Percentiles rank a stretch among this genome's conserved stretches.
Conservation (phyloP, 164 flowering plant species). For the Cinnamomum micranthum region DNA sequence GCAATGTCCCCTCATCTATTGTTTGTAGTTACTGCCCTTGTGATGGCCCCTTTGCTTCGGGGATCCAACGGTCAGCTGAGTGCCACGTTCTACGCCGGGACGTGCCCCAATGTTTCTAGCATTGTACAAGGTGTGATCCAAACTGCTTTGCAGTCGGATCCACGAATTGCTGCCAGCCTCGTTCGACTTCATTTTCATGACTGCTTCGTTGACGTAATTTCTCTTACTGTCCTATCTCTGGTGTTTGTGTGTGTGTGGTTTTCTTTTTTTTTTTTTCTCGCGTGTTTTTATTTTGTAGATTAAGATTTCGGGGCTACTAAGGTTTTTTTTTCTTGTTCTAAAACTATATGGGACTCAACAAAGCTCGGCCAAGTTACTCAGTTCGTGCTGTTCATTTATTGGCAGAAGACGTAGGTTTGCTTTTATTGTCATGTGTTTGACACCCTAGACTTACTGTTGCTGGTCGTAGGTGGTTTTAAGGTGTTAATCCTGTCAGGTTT, state of each 20-base stretch:
- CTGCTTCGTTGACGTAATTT: constrained; percentile 55
- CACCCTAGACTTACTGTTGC: too few relatives aligned
- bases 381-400: too few relatives aligned
- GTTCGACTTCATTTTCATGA: constrained; percentile 67
- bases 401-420: too few relatives aligned
- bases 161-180: constrained; percentile 48
- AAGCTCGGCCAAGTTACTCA: too few relatives aligned
- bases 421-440: too few relatives aligned
- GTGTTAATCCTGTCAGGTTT: too few relatives aligned
- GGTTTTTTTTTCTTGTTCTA: too few relatives aligned
- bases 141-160: constrained; percentile 33
- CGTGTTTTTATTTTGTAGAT: too few relatives aligned
- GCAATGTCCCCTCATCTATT: constrained; percentile 8
- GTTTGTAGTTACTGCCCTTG: not conserved
- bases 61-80: constrained; percentile 36
- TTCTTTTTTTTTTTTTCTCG: too few relatives aligned
- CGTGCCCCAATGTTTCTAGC: constrained; percentile 50
- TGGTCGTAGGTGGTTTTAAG: too few relatives aligned
- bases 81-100: constrained; percentile 34
- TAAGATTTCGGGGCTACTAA: not conserved
- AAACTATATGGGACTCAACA: too few relatives aligned
- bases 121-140: constrained; percentile 28
- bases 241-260: not conserved
- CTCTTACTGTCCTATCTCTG: too few relatives aligned
- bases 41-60: not conserved